Evolutionary conservation across 495 filamentous ascomycete species (phyloP), one percentile per base, ranked within the genome.

Genomic region (Penicillium coprophilum): DNA sequence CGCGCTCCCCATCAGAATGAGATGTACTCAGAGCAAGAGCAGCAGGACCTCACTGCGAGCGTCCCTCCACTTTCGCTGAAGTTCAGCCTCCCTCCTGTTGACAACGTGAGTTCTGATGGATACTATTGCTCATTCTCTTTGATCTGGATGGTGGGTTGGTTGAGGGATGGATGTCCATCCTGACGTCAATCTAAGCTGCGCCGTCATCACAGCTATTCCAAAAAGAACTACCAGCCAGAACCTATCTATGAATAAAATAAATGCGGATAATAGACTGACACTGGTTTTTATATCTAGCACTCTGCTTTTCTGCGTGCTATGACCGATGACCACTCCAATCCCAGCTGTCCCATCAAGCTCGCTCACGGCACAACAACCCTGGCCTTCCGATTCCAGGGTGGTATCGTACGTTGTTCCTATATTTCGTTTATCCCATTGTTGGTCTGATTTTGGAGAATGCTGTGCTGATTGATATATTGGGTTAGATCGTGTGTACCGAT

Each of bases 351-450:
- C 43, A 98, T 98, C 80, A 98, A 98, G 83, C 88, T 98, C 68
- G 95, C 95, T 40, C 95, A 98, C 83, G 94, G 94, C 71, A 98
- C 94, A 45, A 98, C 94, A 56, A 98, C 94, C n/a, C 83, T 98
- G 39, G 92, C 93, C 46, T 98, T 98, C 81, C 81, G 93, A 62
- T 98, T 97, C 80, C 85, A 97, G 76, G 91, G 91, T 62, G 94
- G 94, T 68, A 98, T 98, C 75, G 76, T 79, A 79, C 60, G 75
- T 63, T 57, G 1, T 24, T 32, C 53, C 39, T 53, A 44, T 24
- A 9, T 41, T 50, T 23, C 43, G 13, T 40, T 20, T 13, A 34
- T 51, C 34, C 2, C 51, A 23, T 15, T 23, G 20, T 20, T 1
- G 9, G 13, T 1, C 20, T 32, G 9, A 7, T 6, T 46, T n/a